Evolutionary conservation across 306 rosid species (phyloP), one percentile per base, ranked within the genome.

Genomic region (Chamaecrista fasciculata): DNA sequence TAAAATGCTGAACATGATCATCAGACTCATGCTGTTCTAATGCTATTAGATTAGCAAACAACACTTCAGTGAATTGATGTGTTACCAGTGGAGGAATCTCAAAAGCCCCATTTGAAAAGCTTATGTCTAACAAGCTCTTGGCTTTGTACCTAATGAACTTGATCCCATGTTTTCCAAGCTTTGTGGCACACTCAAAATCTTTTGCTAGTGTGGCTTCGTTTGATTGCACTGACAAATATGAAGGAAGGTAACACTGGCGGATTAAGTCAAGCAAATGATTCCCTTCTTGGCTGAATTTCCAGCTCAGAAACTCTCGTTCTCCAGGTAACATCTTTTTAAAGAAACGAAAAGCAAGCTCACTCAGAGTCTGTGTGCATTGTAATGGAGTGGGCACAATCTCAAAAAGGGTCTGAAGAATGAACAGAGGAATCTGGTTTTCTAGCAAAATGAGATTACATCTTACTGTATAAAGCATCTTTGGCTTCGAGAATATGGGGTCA

Each of bases 361-460:
- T 20, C 21, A 87, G 80, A 31, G 72, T 20, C 53, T 59, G 62
- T 5, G 61, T 40, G 28, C 85, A 79, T 5, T 67, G 53, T 16
- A 1, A n/a, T 8, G 88, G 86, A 74, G 71, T 46, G 16, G 83
- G 86, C 28, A 83, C 84, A 34, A 83, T 61, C 23, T 65, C 75
- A 18, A 78, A 83, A 12, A 87, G 5, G 20, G 74, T 66, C 8
- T 74, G 84, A 18, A 87, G 73, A 72, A 85, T 70, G 69, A 83
- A 65, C 14, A 75, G 49, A 4, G 94, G 94, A 7, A 87, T 76
- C 67, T 87, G 94, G 78, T 87, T 87, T 72, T 83, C 94, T 3
- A 80, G 67, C 48, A 85, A 53, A 1, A 87, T 52, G 79, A 87
- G 48, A 75, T 87, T 59, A 36, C 72, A 25, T 70, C 80, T 80